Conservation (phyloP, 2,329 filamentous ascomycete genomes). For the Cordyceps tenuipes region DNA sequence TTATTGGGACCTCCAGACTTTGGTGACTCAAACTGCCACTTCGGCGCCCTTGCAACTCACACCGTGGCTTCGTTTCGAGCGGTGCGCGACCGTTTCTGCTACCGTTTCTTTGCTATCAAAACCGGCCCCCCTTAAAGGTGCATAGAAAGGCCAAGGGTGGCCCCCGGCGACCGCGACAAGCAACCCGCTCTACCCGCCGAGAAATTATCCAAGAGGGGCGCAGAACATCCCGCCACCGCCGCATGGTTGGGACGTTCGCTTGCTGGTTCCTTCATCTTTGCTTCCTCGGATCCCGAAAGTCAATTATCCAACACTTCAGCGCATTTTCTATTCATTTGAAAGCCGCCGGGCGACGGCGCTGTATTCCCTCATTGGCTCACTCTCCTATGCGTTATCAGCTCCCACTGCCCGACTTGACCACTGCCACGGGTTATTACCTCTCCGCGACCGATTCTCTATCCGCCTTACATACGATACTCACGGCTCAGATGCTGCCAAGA, state of each 20-base stretch:
- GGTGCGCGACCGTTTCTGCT: background rate
- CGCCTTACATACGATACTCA: background rate
- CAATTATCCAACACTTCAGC: background rate
- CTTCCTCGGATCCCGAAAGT: background rate
- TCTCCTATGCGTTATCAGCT: background rate
- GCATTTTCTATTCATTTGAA: background rate
- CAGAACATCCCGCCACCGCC: background rate
- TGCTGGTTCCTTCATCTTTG: background rate
- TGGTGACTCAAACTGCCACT: background rate
- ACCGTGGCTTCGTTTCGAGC: background rate
- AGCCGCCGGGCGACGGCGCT: background rate
- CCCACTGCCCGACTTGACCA: background rate
- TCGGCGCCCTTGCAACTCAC: background rate
- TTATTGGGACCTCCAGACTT: background rate
- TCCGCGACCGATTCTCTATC: background rate
- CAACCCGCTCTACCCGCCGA: background rate
- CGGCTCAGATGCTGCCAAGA: slow-evolving; percentile 11
- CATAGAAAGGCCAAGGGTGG: background rate
- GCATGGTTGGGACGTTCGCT: background rate
- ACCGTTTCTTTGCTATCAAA: background rate
- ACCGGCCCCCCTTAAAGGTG: background rate
- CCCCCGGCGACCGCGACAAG: background rate
- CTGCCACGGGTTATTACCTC: background rate
- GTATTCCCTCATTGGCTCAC: too few species aligned
- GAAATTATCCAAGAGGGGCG: slow-evolving; percentile 2